Base-by-base conservation (phyloP, 2,329 filamentous ascomycete species). In the Coccinonectria pachysandricola region DNA sequence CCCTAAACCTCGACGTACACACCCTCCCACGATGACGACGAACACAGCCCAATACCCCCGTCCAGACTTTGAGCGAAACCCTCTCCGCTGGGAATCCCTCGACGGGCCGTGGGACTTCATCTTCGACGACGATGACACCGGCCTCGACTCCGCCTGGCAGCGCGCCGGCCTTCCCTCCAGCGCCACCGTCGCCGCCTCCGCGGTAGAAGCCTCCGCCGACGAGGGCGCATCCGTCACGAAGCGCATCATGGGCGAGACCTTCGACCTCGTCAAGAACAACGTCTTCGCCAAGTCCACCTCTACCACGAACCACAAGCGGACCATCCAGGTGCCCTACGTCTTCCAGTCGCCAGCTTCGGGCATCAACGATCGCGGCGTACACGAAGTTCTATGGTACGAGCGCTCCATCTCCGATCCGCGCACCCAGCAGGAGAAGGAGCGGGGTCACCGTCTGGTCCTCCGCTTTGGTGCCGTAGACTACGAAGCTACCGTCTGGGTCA, bases 361-460 rank as follows among this genome's bases (percentile, higher is more conserved):
- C 2, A 69, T 79, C 37, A 60, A 68, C 33, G 65, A 76, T 17
- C 64, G 64, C 28, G 69, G 65, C 25, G 71, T 72, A 3, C 76
- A 80, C 43, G 73, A 79, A 47, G 68, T 79, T 4, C 46, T 80
- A 7, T 80, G 75, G 75, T 80, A 80, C 40, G 68, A 78, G 49
- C 62, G 68, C 6, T 37, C 27, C 11, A 56, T 77, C 26, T 38
- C 40, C 1, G 71, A 76, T 37, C 52, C 67, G 25, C 64, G 71
- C 19, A 54, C 48, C 1, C 34, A 50, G 3, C 44, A 53, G 5
- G 58, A 71, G 35, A 57, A 54, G 22, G 36, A 49, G 0, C 43
- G 47, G 2, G 49, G 60, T 11, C 42, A 67, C 24, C 55, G 57
- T 1, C 48, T 73, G 0, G 35, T 75, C 3, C 46, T 71, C 8